Evolutionary conservation across 257 asterid species (phyloP).

Genomic region (Solanum acaule): DNA sequence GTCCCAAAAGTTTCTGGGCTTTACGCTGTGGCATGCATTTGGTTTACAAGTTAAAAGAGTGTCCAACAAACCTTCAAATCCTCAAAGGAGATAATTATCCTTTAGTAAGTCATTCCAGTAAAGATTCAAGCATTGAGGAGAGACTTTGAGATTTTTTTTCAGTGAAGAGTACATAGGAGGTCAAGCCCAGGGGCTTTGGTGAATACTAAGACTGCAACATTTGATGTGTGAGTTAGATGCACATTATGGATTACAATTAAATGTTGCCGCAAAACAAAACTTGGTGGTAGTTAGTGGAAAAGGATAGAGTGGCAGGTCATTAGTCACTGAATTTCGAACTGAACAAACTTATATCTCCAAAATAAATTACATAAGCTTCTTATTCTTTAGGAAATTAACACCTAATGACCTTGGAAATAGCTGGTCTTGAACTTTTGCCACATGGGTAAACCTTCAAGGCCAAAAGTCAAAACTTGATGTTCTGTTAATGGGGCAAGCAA

Average conservation of each 20-base stretch:
- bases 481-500: background rate
- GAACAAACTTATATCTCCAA: background rate
- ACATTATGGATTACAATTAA: background rate
- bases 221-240: background rate
- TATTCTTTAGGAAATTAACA: background rate
- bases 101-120: background rate
- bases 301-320: background rate
- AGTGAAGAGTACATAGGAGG: background rate
- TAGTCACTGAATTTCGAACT: background rate
- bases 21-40: background rate
- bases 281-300: background rate
- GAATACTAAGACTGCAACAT: background rate
- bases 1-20: background rate
- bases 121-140: background rate
- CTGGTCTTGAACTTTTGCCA: background rate
- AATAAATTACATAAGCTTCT: background rate
- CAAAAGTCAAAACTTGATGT: background rate
- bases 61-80: background rate
- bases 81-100: background rate
- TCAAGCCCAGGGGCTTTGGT: background rate
- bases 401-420: background rate
- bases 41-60: background rate
- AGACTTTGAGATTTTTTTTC: background rate
- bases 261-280: background rate
- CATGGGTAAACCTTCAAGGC: background rate